Conservation (phyloP, 2,329 filamentous ascomycete genomes). For the Alternaria novae-zelandiae region DNA sequence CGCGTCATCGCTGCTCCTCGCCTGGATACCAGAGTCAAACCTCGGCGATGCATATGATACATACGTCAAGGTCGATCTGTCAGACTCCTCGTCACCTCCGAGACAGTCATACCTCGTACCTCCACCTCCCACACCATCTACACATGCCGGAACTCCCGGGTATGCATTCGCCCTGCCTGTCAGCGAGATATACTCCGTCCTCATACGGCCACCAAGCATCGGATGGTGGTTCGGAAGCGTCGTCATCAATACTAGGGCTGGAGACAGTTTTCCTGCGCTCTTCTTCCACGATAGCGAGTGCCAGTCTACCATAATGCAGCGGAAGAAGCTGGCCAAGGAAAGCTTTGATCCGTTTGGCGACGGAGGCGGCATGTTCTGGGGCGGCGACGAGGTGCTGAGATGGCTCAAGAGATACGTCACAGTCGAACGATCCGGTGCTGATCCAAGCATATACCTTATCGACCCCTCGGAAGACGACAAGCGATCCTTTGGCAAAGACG, state of each 20-base stretch:
- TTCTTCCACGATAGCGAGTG: slow-evolving; percentile 99
- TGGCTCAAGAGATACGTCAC: slow-evolving; percentile 87
- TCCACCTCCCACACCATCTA: slow-evolving; percentile 83
- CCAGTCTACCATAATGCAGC: slow-evolving; percentile 91
- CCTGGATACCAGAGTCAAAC: slow-evolving; percentile 90
- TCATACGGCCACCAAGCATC: slow-evolving; percentile 87
- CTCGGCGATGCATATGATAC: slow-evolving; percentile 83
- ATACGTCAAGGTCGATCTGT: slow-evolving; percentile 94
- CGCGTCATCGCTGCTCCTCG: slow-evolving; percentile 79
- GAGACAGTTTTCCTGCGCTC: slow-evolving; percentile 91
- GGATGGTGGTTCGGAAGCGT: slow-evolving; percentile 99
- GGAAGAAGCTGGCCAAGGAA: slow-evolving; percentile 82
- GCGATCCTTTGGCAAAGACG: slow-evolving; percentile 74
- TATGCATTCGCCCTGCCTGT: slow-evolving; percentile 94
- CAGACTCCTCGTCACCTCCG: slow-evolving; percentile 79
- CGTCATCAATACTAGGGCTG: slow-evolving; percentile 87
- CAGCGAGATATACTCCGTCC: slow-evolving; percentile 85
- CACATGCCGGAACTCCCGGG: slow-evolving; percentile 72
- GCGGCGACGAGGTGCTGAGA: slow-evolving; percentile 89
- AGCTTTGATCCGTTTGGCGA: slow-evolving; percentile 91
- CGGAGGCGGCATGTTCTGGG: slow-evolving; percentile 91
- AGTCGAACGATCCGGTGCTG: slow-evolving; percentile 82
- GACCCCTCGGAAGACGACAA: slow-evolving; percentile 87
- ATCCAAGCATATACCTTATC: slow-evolving; percentile 89
- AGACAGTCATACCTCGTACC: slow-evolving; percentile 90